phyloP scores from a whole-genome alignment of 2,329 filamentous ascomycete genomes.

The Hypoxylon sp. region DNA sequence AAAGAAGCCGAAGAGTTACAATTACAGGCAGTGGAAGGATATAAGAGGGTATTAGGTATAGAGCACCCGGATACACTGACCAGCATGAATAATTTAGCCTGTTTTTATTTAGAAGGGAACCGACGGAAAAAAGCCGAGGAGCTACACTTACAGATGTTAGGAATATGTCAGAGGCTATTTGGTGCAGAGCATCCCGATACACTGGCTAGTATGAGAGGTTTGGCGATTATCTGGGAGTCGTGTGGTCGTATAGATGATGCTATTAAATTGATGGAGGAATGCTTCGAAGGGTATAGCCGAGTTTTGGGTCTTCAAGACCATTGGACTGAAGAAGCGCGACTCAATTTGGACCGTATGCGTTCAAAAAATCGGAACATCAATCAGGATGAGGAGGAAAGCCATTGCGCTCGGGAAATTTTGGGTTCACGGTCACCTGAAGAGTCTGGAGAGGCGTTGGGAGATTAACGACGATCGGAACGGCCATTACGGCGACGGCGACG shows the following conservation, averaged over 20 bases:
- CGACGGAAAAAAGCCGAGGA: neutral
- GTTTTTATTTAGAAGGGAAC: rapidly evolving
- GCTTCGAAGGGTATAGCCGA: neutral
- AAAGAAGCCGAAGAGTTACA: no score
- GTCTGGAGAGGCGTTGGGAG: neutral
- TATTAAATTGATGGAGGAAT: neutral
- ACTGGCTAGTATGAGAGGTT: neutral
- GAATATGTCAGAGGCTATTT: neutral
- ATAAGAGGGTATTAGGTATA: neutral
- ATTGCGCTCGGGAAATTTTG: no score
- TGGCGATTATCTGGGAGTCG: neutral
- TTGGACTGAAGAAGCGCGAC: neutral
- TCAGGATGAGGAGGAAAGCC: neutral
- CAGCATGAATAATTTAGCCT: neutral
- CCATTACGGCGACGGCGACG: neutral
- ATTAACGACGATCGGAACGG: neutral
- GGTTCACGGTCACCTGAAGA: no score
- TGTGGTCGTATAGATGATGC: neutral
- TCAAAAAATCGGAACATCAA: neutral
- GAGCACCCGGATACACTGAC: neutral
- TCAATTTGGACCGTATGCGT: neutral
- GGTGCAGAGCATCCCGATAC: neutral
- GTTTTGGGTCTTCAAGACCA: neutral
- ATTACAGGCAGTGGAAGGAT: neutral
- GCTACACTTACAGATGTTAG: neutral